Conservation (phyloP, 352 stramenopile genomes). For the Vaucheria bursata region DNA sequence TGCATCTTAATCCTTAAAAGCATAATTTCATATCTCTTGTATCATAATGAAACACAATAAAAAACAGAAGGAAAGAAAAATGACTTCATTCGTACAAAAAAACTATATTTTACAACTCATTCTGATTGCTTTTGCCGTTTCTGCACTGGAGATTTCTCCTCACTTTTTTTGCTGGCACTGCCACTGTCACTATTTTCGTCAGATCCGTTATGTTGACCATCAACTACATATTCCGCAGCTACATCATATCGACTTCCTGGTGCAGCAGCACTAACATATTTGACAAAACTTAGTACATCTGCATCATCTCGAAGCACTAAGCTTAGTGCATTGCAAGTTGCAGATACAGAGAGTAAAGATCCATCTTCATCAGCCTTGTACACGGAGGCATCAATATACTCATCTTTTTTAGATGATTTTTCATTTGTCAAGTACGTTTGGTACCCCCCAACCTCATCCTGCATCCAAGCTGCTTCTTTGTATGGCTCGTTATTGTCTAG, state of each 20-base stretch:
- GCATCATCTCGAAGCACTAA: slow-evolving; percentile 70
- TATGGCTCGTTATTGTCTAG: slow-evolving; percentile 62
- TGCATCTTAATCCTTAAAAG: too few species aligned
- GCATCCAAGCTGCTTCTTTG: slow-evolving; percentile 43
- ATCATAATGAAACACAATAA: too few species aligned
- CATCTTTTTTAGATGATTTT: slow-evolving; percentile 5
- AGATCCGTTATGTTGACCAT: slow-evolving; percentile 15
- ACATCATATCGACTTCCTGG: slow-evolving; percentile 75
- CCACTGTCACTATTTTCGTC: slow-evolving; percentile 7
- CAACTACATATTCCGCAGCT: slow-evolving; percentile 65
- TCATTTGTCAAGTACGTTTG: slow-evolving; percentile 38
- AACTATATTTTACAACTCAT: slow-evolving; percentile 11
- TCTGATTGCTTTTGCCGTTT: slow-evolving; percentile 13
- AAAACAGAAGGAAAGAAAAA: too few species aligned
- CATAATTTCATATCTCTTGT: too few species aligned
- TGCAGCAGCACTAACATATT: slow-evolving; percentile 72
- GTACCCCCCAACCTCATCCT: slow-evolving; percentile 44
- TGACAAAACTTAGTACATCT: slow-evolving; percentile 74
- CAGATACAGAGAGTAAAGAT: slow-evolving; percentile 69
- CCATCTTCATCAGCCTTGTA: slow-evolving; percentile 62
- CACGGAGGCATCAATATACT: slow-evolving; percentile 38
- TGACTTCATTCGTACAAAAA: neutral
- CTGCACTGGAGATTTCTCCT: neutral
- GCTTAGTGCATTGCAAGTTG: slow-evolving; percentile 72
- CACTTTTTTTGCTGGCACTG: neutral